A percentile compares a stretch with the other conserved stretches of the same genome.
These are phyloP conservation scores for Vitis hybrid DNA, from an alignment of 177 flowering plant genomes.

Conservation along the genomic window DNA sequence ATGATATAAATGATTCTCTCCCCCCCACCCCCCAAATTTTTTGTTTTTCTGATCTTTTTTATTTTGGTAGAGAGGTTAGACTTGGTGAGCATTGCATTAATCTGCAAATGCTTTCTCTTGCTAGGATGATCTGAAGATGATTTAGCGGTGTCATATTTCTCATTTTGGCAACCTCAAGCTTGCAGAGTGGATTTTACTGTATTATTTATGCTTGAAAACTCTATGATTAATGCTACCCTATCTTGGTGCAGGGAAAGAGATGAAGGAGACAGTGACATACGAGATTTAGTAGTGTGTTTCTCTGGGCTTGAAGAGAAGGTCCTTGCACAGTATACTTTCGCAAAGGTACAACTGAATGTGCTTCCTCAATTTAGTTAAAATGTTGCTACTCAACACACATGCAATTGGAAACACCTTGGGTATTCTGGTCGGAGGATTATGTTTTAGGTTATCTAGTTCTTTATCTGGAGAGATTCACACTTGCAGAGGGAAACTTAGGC, in stretches of 20 bases:
- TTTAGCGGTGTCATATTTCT: not conserved
- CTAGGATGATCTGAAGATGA: not conserved
- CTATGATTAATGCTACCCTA: not conserved
- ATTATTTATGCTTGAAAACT: not conserved
- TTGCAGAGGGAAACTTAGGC: no score
- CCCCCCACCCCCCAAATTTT: no score
- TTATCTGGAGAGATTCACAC: no score
- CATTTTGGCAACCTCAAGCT: not conserved
- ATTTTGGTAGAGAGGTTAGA: no score
- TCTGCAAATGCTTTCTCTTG: not conserved
- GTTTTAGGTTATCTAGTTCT: no score
- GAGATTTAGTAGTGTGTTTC: constrained; percentile 71
- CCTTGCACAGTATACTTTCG: constrained; percentile 85
- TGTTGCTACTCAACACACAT: not conserved
- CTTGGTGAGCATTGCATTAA: not conserved
- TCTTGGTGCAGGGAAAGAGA: constrained; percentile 54
- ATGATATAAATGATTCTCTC: no score
- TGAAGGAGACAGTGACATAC: constrained; percentile 70
- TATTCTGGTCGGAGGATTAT: no score
- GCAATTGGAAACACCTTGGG: no score
- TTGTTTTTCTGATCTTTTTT: no score
- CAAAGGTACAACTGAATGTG: constrained; percentile 59
- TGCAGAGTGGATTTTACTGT: not conserved
- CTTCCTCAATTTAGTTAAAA: not conserved
- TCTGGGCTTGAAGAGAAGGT: constrained; percentile 96